Evolutionary conservation across 768 basidiomycete genomes (phyloP).

Genomic region (Galerina sulciceps): DNA sequence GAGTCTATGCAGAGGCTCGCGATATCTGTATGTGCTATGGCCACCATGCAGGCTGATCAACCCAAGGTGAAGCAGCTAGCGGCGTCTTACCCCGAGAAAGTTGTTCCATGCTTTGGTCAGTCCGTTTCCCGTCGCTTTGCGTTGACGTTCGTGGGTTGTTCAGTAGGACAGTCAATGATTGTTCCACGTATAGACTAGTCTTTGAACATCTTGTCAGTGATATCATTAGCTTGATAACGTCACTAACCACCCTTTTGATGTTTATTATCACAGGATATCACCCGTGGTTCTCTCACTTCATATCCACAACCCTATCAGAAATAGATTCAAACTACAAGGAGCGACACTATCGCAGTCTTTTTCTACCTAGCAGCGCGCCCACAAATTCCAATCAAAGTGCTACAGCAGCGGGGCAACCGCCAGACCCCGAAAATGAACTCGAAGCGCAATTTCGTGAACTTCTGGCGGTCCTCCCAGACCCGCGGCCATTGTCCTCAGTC

Average conservation of each 20-base stretch:
- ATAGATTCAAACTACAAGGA: slow-evolving; percentile 50
- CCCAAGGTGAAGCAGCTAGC: slow-evolving; percentile 70
- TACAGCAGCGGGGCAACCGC: slow-evolving; percentile 19
- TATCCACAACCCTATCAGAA: slow-evolving; percentile 41
- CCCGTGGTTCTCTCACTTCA: slow-evolving; percentile 90
- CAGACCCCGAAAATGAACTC: slow-evolving; percentile 10
- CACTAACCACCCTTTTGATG: not conserved
- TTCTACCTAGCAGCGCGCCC: slow-evolving; percentile 42
- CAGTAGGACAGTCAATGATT: not conserved
- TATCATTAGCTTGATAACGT: not conserved
- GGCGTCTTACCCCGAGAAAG: slow-evolving; percentile 58
- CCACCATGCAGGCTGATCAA: slow-evolving; percentile 71
- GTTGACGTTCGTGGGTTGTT: not conserved
- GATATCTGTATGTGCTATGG: slow-evolving; percentile 86
- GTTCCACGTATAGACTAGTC: no score
- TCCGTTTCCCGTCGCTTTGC: slow-evolving; percentile 12
- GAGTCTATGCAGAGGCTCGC: slow-evolving; percentile 60
- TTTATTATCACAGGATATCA: slow-evolving; percentile 68
- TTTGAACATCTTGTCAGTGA: no score
- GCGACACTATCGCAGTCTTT: slow-evolving; percentile 76
- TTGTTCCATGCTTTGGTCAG: slow-evolving; percentile 91
- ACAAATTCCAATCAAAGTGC: slow-evolving; percentile 19
- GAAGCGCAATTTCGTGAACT: slow-evolving; percentile 55
- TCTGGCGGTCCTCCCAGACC: slow-evolving; percentile 72
- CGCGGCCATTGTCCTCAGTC: slow-evolving; percentile 61